A percentile compares a stretch with the other conserved stretches of the same genome.
phyloP scores from a whole-genome alignment of 495 filamentous ascomycete species.

The Poronia punctata region DNA sequence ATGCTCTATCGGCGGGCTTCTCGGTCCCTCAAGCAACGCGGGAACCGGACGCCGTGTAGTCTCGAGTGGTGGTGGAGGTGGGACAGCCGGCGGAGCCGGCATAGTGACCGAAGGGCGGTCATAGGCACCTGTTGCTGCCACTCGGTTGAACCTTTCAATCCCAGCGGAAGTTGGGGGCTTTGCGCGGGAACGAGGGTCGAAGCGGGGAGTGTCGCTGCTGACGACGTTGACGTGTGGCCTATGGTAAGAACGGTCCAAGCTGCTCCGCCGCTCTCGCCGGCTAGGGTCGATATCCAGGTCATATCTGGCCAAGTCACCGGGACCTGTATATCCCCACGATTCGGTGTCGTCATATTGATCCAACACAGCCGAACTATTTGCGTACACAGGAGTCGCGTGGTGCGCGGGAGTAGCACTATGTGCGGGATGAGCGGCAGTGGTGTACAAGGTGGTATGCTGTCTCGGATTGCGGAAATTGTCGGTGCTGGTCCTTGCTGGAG shows the following conservation, averaged over 20 bases:
- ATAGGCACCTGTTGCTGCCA: constrained; percentile 32
- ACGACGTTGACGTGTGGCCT: constrained; percentile 56
- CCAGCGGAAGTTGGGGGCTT: constrained; percentile 58
- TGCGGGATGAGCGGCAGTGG: constrained; percentile 12
- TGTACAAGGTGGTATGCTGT: constrained; percentile 28
- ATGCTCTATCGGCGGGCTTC: constrained; percentile 27
- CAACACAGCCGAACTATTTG: constrained; percentile 32
- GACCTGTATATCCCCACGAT: constrained; percentile 66
- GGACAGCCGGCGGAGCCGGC: constrained; percentile 33
- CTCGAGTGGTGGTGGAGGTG: constrained; percentile 27
- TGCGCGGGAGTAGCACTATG: constrained; percentile 13
- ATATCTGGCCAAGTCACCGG: constrained; percentile 59
- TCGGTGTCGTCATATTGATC: constrained; percentile 57
- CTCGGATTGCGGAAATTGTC: constrained; percentile 32
- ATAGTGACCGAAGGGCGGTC: constrained; percentile 38
- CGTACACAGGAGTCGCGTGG: constrained; percentile 23
- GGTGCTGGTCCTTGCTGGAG: constrained; percentile 19
- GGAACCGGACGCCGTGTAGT: constrained; percentile 24
- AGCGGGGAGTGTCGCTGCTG: constrained; percentile 48
- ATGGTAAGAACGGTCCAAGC: constrained; percentile 47
- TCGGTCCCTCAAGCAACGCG: constrained; percentile 21
- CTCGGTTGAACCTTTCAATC: constrained; percentile 49
- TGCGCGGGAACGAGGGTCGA: constrained; percentile 40
- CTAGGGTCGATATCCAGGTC: constrained; percentile 48
- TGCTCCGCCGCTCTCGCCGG: constrained; percentile 41